Conservation (phyloP, 108 stramenopile species). For the Cyclotella cryptica region DNA sequence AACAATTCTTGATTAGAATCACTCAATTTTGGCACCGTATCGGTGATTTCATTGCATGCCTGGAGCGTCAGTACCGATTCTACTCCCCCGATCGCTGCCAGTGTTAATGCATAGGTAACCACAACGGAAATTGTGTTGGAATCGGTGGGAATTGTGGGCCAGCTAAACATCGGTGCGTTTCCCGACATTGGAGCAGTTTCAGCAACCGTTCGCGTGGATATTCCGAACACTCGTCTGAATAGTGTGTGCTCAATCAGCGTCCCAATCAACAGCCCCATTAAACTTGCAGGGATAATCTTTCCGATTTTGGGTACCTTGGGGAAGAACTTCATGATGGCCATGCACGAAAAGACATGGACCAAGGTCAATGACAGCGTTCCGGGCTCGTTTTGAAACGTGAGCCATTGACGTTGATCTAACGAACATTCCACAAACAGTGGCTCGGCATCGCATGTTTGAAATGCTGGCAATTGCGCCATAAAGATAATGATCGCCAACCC, state of each 20-base stretch:
- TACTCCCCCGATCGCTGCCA: conserved; percentile 61
- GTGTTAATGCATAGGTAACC: conserved; percentile 45
- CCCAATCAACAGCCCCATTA: conserved; percentile 59
- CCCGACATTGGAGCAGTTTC: conserved; percentile 55
- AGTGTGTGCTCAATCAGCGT: conserved; percentile 58
- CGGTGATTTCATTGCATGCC: conserved; percentile 65
- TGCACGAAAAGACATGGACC: conserved; percentile 48
- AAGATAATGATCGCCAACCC: conserved; percentile 68
- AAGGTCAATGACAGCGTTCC: conserved; percentile 32
- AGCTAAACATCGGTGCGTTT: conserved; percentile 45
- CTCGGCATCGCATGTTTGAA: conserved; percentile 49
- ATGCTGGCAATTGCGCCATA: conserved; percentile 62
- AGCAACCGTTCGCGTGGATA: conserved; percentile 52
- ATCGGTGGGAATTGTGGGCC: conserved; percentile 51
- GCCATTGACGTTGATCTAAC: conserved; percentile 53
- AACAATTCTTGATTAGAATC: conserved; percentile 65
- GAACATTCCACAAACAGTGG: conserved; percentile 60
- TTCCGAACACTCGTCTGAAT: conserved; percentile 49
- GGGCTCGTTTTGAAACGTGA: conserved; percentile 49
- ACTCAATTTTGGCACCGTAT: conserved; percentile 54
- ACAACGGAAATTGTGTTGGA: conserved; percentile 46
- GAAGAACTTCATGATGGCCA: conserved; percentile 63
- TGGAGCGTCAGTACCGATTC: conserved; percentile 67
- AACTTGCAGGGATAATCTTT: conserved; percentile 53
- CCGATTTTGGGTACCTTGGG: conserved; percentile 50